A percentile compares a stretch with the other conserved stretches of the same genome.
phyloP scores from a whole-genome alignment of 1,139 yeast genomes.

The Sugiyamaella paludigena region DNA sequence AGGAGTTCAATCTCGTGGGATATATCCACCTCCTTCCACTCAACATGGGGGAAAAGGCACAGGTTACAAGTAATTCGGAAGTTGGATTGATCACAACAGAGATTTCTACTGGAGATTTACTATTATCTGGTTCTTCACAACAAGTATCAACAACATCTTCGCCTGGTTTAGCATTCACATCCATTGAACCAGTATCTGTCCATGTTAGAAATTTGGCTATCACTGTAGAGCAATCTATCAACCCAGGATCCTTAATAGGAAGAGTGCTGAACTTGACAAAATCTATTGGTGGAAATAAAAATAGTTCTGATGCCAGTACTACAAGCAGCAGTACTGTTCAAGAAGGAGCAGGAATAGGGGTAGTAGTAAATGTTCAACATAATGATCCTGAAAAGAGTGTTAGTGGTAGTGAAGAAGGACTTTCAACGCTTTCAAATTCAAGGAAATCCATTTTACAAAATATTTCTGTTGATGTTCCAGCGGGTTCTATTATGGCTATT shows the following conservation, averaged over 20 bases:
- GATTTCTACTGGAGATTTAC: too few relatives aligned
- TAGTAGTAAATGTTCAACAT: too few relatives aligned
- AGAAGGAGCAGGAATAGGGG: too few relatives aligned
- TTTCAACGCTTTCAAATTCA: slow-evolving; percentile 2
- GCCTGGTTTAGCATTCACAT: slow-evolving; percentile 2
- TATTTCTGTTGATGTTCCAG: slow-evolving; percentile 54
- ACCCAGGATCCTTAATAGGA: slow-evolving; percentile 6
- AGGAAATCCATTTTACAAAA: slow-evolving; percentile 38
- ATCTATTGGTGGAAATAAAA: not conserved
- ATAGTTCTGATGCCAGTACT: not conserved
- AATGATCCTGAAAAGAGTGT: slow-evolving; percentile 3
- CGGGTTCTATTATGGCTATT: slow-evolving; percentile 60
- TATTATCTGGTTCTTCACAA: too few relatives aligned
- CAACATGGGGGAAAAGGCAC: too few relatives aligned
- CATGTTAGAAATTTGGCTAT: slow-evolving; percentile 26
- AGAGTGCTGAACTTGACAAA: not conserved
- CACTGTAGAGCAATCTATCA: slow-evolving; percentile 12
- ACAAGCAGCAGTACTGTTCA: not conserved
- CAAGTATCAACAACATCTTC: too few relatives aligned
- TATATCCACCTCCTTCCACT: too few relatives aligned
- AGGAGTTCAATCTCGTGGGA: too few relatives aligned
- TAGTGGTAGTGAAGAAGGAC: not conserved
- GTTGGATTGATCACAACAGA: too few relatives aligned
- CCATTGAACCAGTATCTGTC: slow-evolving; percentile 27
- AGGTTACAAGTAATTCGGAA: too few relatives aligned